Evolutionary conservation across 257 asterid genomes (phyloP).

Genomic region (Rauvolfia tetraphylla): DNA sequence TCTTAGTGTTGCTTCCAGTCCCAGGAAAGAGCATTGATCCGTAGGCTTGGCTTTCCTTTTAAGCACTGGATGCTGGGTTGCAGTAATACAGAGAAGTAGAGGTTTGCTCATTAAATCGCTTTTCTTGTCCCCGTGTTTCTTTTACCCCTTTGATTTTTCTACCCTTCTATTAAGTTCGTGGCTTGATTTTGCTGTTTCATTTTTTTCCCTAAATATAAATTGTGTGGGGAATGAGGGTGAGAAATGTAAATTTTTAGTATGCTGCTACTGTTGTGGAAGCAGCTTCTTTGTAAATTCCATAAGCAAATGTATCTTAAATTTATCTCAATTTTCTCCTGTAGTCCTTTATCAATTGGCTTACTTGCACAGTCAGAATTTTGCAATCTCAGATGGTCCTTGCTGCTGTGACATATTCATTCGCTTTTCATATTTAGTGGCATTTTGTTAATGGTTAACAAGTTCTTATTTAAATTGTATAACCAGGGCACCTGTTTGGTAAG

Average conservation of each 20-base stretch:
- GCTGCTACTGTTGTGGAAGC: slow-evolving; percentile 40
- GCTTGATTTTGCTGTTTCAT: slow-evolving; percentile 31
- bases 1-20: slow-evolving; percentile 24
- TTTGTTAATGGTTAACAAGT: no score
- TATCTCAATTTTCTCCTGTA: not conserved
- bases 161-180: slow-evolving; percentile 25
- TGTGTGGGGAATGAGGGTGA: slow-evolving; percentile 40
- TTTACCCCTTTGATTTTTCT: not conserved
- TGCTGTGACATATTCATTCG: no score
- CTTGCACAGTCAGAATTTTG: not conserved
- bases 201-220: slow-evolving; percentile 20
- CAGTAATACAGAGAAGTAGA: slow-evolving; percentile 24
- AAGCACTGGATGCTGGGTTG: slow-evolving; percentile 29
- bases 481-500: no score
- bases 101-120: no score
- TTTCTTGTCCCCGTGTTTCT: slow-evolving; percentile 20
- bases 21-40: slow-evolving; percentile 26
- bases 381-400: not conserved
- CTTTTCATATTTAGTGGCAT: no score
- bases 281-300: slow-evolving; percentile 59
- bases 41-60: slow-evolving; percentile 33
- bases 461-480: no score
- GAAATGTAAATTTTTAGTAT: slow-evolving; percentile 49
- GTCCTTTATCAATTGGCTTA: not conserved
- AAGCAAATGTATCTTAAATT: slow-evolving; percentile 30